Evolutionary conservation across 495 filamentous ascomycete genomes (phyloP), one percentile per base, ranked within the genome.

Genomic region (Xylaria sp.): DNA sequence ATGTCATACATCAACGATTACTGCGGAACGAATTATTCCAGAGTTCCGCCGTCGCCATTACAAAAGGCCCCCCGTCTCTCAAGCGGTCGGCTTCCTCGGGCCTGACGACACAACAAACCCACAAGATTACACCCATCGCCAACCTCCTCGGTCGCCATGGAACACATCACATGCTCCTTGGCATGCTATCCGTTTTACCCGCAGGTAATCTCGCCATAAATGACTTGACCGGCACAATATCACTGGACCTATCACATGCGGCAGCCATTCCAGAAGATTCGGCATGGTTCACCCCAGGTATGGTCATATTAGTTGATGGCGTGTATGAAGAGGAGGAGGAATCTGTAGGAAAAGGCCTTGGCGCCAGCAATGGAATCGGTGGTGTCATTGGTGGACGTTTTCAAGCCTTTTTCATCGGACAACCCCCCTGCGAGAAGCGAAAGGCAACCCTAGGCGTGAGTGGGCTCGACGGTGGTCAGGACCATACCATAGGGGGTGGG

Each of bases 1-100:
- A 97, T 72, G 83, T 98, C 46, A 88, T 98, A 37, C 92, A 98
- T 76, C 94, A 97, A 75, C 89, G 97, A 7, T 87, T 98, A 17
- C 85, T 98, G 15, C 90, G 96, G 41, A 97, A 97, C 77, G 95
- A 98, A 77, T 88, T 93, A 11, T 99, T 98, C 74, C 95, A 98
- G 76, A 88, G 90, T 17, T 92, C 94, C 3, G 84, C 91, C 26
- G 88, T 92, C 61, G 81, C 84, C 19, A 83, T 81, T 9, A 81
- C 84, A 5, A 79, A 86, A 44, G 80, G 82, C 41, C 68, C 78
- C 8, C 77, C 79, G 41, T 82, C 85, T 2, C 74, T 86, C n/a
- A 84, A 85, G 72, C 83, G 88, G 21, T 87, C 89, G 21, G 81
- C 82, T 3, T 89, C 88, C n/a, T 85, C 84, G 53, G 81, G 88